Evolutionary conservation across 2,329 filamentous ascomycete genomes (phyloP), one percentile per base, ranked within the genome.

Genomic region (Xylaria sp.): DNA sequence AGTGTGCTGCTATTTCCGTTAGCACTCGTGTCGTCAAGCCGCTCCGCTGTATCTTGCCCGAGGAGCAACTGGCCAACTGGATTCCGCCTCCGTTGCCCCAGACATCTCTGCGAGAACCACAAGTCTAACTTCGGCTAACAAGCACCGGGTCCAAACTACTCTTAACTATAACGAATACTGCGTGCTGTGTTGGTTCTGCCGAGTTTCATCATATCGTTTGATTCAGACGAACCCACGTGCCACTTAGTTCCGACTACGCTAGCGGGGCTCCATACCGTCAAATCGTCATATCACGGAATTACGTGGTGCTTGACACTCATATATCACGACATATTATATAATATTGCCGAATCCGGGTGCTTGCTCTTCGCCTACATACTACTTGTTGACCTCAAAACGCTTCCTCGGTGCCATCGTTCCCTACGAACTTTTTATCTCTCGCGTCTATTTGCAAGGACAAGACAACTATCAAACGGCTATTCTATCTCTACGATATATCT

Each of bases 241-340:
- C 65, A 64, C 68, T 69, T 62, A 62, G 65, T 57, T 64, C 61
- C 69, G 61, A 61, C 36, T 60, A 42, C 62, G 42, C 59, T 69
- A 71, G 69, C 68, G 61, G 71, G 67, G 70, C 71, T 67, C 71
- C 71, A 69, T 69, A 72, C 67, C 62, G 67, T 68, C 61, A 61
- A 73, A 74, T 71, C 74, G 74, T 75, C 75, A 77, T 76, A 74
- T 65, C 59, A 73, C 71, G 70, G 68, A 75, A 72, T 74, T 71
- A 69, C 68, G 62, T 72, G 65, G 68, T 68, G 65, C 60, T 68
- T 57, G 72, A 71, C 67, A 61, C 65, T 63, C 65, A 70, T 68
- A 70, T 67, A 73, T 69, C 73, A 74, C 71, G 69, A 69, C 70
- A 76, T 73, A 69, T 58, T 36, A 39, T 58, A 56, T 19, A 47